Evolutionary conservation across 495 filamentous ascomycete genomes (phyloP).

Genomic region (Neurospora sublineolata): DNA sequence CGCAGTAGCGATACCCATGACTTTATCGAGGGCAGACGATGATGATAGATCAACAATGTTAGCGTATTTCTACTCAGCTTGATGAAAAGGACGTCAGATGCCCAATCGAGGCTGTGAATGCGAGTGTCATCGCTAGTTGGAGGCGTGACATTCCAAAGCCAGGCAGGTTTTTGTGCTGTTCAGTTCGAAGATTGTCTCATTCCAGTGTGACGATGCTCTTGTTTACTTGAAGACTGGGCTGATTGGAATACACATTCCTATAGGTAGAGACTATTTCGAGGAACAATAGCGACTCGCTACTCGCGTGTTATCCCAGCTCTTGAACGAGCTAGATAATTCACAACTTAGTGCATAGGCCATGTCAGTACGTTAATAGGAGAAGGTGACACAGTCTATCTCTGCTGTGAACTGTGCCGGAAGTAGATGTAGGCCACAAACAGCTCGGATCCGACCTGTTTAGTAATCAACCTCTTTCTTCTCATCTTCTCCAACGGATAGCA

Average conservation of each 20-base stretch:
- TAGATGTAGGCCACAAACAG: no score
- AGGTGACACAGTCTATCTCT: no score
- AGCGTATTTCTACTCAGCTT: not conserved
- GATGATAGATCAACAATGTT: not conserved
- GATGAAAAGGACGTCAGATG: not conserved
- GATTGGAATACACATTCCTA: not conserved
- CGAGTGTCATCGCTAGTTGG: not conserved
- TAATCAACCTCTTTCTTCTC: no score
- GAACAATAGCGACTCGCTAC: not conserved
- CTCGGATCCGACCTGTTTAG: no score
- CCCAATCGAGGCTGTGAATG: not conserved
- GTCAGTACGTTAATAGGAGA: no score
- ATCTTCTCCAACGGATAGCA: no score
- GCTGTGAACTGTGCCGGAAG: no score
- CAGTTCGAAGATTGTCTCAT: not conserved
- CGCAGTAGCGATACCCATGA: not conserved
- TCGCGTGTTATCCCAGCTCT: not conserved
- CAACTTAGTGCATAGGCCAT: not conserved
- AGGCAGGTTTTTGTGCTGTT: not conserved
- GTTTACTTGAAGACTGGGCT: not conserved
- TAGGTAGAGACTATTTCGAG: not conserved
- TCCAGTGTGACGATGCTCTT: not conserved
- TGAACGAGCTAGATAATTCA: not conserved
- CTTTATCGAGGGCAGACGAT: not conserved
- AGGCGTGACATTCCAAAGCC: not conserved